Evolutionary conservation across 2,329 filamentous ascomycete genomes (phyloP), one percentile per base, ranked within the genome.

Genomic region (Cordyceps pruinosa): DNA sequence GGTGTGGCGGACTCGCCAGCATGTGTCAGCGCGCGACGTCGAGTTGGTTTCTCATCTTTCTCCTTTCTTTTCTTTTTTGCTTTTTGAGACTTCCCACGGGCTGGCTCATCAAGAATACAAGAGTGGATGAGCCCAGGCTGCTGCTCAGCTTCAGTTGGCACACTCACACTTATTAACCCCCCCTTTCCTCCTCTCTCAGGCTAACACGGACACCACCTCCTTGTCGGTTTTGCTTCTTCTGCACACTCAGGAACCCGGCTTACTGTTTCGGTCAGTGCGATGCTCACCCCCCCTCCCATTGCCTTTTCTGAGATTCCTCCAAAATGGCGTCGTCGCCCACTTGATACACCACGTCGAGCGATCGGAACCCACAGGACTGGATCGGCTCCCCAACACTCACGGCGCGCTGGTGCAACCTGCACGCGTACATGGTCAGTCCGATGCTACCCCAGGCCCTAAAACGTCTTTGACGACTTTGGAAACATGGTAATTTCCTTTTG

Each of bases 401-500:
- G 13, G 34, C 34, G 34, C 34, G 15, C 32, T 10, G 30, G 21
- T 23, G 35, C 23, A 23, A 17, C n/a, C 7, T 19, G 32, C 42
- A 32, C 10, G 42, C 12, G 23, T 25, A 44, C 26, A 32, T 17
- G 10, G 10, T 30, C 52, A 44, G 15, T 23, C 32, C 35, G 47
- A 46, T 57, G 55, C 44, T 41, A 13, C 39, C 23, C 34, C 37
- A 39, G 37, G 37, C n/a, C n/a, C 13, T n/a, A 37, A 39, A 19
- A 56, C 34, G 25, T 32, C 34, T 35, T 48, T 41, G 44, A 32
- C 44, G 53, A 56, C 52, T 47, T 39, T 48, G 45, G 21, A 46
- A 57, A 57, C 56, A 52, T 53, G 56, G 42, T 32, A 47, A 53
- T 58, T 41, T 58, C 48, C 17, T 58, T 57, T 53, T 58, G 47